Conservation (phyloP, 352 stramenopile species). For the Saprolegnia parasitica region DNA sequence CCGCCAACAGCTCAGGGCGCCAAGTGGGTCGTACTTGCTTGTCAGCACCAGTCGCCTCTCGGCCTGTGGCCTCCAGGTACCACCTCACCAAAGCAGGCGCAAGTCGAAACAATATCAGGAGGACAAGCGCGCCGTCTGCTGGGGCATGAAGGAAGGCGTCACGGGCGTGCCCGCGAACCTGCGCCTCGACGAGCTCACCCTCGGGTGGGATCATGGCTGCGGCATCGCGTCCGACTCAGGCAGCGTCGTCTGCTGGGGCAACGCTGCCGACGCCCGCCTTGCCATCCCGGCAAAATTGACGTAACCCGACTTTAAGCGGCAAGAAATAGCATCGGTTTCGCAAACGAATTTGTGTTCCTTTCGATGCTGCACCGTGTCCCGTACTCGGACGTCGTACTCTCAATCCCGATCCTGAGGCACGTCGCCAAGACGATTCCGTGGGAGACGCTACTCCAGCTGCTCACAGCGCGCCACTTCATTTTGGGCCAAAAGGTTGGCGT, state of each 20-base stretch:
- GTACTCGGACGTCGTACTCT: not conserved
- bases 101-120: slow-evolving; percentile 32
- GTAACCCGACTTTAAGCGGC: too few species aligned
- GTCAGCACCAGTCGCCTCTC: slow-evolving; percentile 62
- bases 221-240: slow-evolving; percentile 63
- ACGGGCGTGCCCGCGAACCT: slow-evolving; percentile 45
- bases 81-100: not conserved
- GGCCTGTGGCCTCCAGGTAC: slow-evolving; percentile 57
- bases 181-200: slow-evolving; percentile 59
- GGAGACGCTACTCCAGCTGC: slow-evolving; percentile 19
- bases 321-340: too few species aligned
- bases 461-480: not conserved
- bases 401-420: not conserved
- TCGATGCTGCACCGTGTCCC: not conserved
- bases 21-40: slow-evolving; percentile 48
- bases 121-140: slow-evolving; percentile 59
- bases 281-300: slow-evolving; percentile 37
- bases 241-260: slow-evolving; percentile 61
- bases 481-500: slow-evolving; percentile 17
- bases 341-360: too few species aligned
- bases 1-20: slow-evolving; percentile 48
- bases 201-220: slow-evolving; percentile 72
- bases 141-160: slow-evolving; percentile 65
- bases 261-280: slow-evolving; percentile 41
- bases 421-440: slow-evolving; percentile 10